Evolutionary conservation across 176 grass and related monocot species (phyloP).

Genomic region (Hordeum vulgare): MorexV3_pseudomolecules_assembly NC_058524.1:587973700-587974199

Average conservation of each 20-base stretch:
- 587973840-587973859: slow-evolving; percentile 68
- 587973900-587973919: neutral
- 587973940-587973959: neutral
- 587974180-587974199: no score
- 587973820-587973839: slow-evolving; percentile 96
- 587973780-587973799: neutral
- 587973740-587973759: neutral
- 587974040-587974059: neutral
- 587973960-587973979: neutral
- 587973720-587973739: no score
- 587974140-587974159: no score
- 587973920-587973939: neutral
- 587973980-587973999: neutral
- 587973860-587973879: slow-evolving; percentile 83
- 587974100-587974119: no score
- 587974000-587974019: neutral
- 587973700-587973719: no score
- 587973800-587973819: slow-evolving; percentile 78
- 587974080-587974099: no score
- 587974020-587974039: neutral
- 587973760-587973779: neutral
- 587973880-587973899: slow-evolving; percentile 89
- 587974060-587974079: neutral
- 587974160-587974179: no score
- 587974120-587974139: no score